Evolutionary conservation across 2,329 filamentous ascomycete species (phyloP).

Genomic region (Cladosporium sphaerospermum): DNA sequence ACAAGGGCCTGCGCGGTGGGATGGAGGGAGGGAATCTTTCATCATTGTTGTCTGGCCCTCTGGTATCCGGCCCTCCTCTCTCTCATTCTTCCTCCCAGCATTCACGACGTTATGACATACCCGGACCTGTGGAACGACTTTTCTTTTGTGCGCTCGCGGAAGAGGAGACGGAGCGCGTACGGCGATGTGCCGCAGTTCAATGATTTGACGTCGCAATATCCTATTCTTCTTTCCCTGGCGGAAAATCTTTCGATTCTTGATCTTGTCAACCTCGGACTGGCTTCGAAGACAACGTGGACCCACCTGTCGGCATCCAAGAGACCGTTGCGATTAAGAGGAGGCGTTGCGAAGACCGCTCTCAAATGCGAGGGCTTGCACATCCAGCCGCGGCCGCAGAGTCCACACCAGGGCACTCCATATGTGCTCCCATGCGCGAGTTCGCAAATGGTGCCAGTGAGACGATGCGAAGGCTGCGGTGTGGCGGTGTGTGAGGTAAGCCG

Average conservation of each 20-base stretch:
- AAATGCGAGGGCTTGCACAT: constrained; percentile 7
- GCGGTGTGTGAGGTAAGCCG: constrained; percentile 7
- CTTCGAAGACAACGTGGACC: constrained; percentile 5
- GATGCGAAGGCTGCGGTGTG: constrained; percentile 9
- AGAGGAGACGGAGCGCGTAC: not conserved
- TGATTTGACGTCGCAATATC: constrained; percentile 10
- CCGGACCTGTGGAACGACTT: constrained; percentile 4
- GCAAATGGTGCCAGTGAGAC: constrained; percentile 1
- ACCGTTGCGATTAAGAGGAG: not conserved
- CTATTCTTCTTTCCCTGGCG: constrained; percentile 6
- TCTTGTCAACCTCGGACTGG: constrained; percentile 5
- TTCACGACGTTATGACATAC: constrained; percentile 7
- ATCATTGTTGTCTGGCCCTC: not conserved
- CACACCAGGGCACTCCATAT: constrained; percentile 7
- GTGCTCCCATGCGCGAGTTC: constrained; percentile 4
- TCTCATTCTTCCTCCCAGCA: not conserved
- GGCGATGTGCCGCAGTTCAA: constrained; percentile 1
- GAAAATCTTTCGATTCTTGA: constrained; percentile 5
- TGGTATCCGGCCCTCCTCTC: not conserved
- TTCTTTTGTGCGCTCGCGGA: constrained; percentile 3
- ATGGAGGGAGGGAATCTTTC: constrained; percentile 6
- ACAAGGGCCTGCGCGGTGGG: not conserved
- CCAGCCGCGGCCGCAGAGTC: constrained; percentile 7
- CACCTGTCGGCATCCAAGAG: not conserved
- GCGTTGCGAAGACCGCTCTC: not conserved